Base-by-base conservation (phyloP, 2,329 filamentous ascomycete species). In the Metarhizium robertsii region DNA sequence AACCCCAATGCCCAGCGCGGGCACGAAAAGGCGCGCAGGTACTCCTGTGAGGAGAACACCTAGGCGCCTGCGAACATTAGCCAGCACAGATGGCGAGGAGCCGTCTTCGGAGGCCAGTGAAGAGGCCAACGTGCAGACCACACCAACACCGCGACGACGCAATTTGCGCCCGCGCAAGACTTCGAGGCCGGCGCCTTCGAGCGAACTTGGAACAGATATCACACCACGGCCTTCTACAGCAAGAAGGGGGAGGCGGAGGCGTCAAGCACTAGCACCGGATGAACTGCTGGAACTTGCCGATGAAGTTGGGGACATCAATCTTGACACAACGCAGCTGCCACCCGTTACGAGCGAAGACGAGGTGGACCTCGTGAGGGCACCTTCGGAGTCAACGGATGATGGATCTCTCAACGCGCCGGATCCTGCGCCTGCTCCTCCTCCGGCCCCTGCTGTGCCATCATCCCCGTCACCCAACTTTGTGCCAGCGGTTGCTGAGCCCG, bases 1-100 rank as follows among this genome's bases (percentile, higher is more conserved):
- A 5, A 83, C 79, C 3, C 80, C 80, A 2, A 70, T 75, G 58
- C 75, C 78, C 1, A 67, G 64, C 50, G 66, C 69, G 16, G 65
- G 68, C 13, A 70, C 66, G 3, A 79, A 74, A 59, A 76, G 77
- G 61, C 72, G 74, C 57, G 71, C 75, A 7, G 73, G 67, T 11
- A 79, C 77, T 2, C 77, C 78, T 4, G 68, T 72, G 18, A 66
- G 62, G 52, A 70, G 67, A 51, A 69, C 65, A 1, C 65, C 71
- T 29, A 63, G 69, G 43, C 66, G 67, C 29, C 63, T 67, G 49
- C 72, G 71, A 32, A 68, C 60, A 14, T 57, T 63, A 54, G 65
- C 67, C 55, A 57, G 62, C 16, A 59, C 53, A 30, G 65, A 65
- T 7, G 65, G 66, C 11, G 65, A 65, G n/a, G 64, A 65, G 18